Conservation (phyloP, 305 asterid genomes). For the Euphrasia arctica region DNA sequence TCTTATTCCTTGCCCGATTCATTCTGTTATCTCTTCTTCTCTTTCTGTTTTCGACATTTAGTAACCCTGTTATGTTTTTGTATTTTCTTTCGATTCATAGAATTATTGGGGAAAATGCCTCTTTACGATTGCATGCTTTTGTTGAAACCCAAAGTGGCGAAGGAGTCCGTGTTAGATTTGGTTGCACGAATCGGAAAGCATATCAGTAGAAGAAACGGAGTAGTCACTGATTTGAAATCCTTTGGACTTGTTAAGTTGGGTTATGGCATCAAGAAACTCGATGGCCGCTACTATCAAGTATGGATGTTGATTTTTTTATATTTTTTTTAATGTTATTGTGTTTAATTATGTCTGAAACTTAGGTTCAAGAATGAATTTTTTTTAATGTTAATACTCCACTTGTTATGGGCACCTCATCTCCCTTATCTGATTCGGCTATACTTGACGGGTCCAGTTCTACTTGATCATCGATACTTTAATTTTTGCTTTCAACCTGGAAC, state of each 20-base stretch:
- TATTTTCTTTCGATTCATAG: no score
- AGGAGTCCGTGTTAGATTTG: constrained; percentile 51
- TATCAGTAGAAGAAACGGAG: constrained; percentile 70
- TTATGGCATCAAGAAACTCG: constrained; percentile 85
- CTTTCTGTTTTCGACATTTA: no score
- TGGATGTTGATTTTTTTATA: background rate
- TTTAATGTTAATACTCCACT: no score
- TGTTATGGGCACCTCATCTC: background rate
- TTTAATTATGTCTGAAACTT: no score
- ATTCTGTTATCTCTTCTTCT: no score
- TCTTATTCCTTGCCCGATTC: no score
- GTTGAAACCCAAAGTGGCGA: constrained; percentile 53
- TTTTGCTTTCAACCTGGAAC: background rate
- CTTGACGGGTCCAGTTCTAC: background rate
- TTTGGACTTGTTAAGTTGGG: constrained; percentile 67
- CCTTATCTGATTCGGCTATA: background rate
- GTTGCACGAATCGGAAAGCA: constrained; percentile 62
- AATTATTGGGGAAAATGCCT: constrained; percentile 47
- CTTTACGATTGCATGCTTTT: constrained; percentile 91
- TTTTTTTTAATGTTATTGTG: background rate
- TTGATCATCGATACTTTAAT: background rate
- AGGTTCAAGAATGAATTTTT: no score
- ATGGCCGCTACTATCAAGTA: constrained; percentile 83
- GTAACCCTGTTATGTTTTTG: no score
- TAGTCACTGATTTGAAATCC: constrained; percentile 54